Evolutionary conservation across 306 rosid species (phyloP), one percentile per base, ranked within the genome.

Genomic region (Rosa multiflora): DNA sequence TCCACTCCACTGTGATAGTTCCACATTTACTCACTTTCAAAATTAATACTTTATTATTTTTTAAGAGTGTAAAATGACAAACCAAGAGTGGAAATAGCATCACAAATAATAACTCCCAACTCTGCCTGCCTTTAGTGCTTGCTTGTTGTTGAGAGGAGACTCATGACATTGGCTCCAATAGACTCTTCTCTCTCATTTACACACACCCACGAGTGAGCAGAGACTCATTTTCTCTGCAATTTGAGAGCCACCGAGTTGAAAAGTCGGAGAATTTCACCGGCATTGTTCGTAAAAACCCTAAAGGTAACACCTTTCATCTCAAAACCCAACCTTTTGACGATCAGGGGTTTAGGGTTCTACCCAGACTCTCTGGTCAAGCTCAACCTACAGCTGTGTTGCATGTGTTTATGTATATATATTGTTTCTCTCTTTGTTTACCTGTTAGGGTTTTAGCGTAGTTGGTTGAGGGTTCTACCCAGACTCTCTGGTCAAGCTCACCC

Each of bases 321-420:
- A 17, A 17, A 1, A n/a, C 49, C 42, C 20, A 74, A 8, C 18
- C n/a, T 62, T 64, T 80, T 32, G 12, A 79, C 17, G 4, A 48
- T 47, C 64, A 59, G 62, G 56, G 82, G 64, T 32, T 46, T 59
- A 58, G 64, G 72, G 78, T 49, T 79, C 39, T 73, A 39, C 37
- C 56, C 12, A 40, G 49, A 42, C 5, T 26, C 69, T 58, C 69
- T 18, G 69, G 18, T 58, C 58, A 17, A 44, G 18, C 78, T 61
- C 70, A 26, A 20, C 20, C 72, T 71, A 17, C 35, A 62, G 18
- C 51, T 52, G 8, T 5, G 39, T 4, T 63, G 63, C 44, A 26
- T 64, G 3, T 40, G 14, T 47, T 0, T n/a, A 3, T 58, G 1
- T 0, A 10, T 46, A 12, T 17, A 42, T 7, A 10, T 73, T 55